A percentile compares a stretch with the other conserved stretches of the same genome.
Conservation (phyloP, 1,139 yeast genomes). For the Debaryomyces robertsiae region DNA sequence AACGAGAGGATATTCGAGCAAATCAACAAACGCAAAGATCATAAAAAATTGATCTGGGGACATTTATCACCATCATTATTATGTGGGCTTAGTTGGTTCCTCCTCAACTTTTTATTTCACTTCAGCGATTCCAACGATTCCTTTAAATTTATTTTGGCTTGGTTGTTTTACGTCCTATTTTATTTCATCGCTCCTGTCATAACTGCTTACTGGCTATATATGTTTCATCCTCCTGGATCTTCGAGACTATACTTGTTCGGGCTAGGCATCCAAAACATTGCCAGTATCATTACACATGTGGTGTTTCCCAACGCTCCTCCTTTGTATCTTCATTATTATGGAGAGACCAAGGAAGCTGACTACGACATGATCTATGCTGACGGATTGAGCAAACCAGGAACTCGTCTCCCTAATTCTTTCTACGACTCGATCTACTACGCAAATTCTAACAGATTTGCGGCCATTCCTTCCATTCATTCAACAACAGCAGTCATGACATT, state of each 20-base stretch:
- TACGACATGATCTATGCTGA: slow-evolving; percentile 22
- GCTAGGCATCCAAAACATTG: slow-evolving; percentile 18
- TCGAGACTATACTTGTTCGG: slow-evolving; percentile 15
- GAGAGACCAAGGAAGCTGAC: slow-evolving; percentile 18
- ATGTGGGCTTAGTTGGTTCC: slow-evolving; percentile 16
- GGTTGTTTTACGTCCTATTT: slow-evolving; percentile 19
- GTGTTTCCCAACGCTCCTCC: slow-evolving; percentile 23
- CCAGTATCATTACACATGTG: slow-evolving; percentile 17
- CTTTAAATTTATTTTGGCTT: slow-evolving; percentile 16
- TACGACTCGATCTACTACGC: slow-evolving; percentile 19
- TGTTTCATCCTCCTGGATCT: slow-evolving; percentile 21
- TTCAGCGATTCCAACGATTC: slow-evolving; percentile 13
- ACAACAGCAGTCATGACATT: slow-evolving; percentile 19
- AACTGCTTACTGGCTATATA: slow-evolving; percentile 17
- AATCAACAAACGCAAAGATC: slow-evolving; percentile 5
- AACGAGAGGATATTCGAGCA: slow-evolving; percentile 2
- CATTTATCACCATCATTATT: slow-evolving; percentile 17
- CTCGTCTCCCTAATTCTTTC: slow-evolving; percentile 10
- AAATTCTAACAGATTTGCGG: slow-evolving; percentile 20
- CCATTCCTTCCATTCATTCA: slow-evolving; percentile 21
- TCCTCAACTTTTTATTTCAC: slow-evolving; percentile 15
- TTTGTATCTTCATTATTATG: slow-evolving; percentile 18
- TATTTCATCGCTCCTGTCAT: slow-evolving; percentile 18
- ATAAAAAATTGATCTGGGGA: slow-evolving; percentile 13
- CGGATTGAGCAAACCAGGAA: slow-evolving; percentile 20